phyloP scores from a whole-genome alignment of 164 flowering plant species.

The Cinnamomum chago region DNA sequence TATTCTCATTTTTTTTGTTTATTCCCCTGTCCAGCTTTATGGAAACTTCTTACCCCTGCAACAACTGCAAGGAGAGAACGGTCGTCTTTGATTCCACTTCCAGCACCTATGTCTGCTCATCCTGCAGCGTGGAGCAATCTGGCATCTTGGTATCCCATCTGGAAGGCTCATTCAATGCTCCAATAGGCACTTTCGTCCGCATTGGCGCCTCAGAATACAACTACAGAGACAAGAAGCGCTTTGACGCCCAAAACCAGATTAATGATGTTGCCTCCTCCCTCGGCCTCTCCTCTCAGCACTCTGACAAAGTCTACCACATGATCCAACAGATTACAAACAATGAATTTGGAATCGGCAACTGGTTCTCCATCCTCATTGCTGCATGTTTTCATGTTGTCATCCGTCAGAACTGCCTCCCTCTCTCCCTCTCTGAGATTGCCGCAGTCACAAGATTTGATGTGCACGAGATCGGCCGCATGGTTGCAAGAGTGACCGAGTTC shows the following conservation, averaged over 20 bases:
- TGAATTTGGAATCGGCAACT: slow-evolving; percentile 62
- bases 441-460: slow-evolving; percentile 39
- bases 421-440: slow-evolving; percentile 49
- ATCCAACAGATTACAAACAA: slow-evolving; percentile 51
- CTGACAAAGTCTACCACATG: slow-evolving; percentile 40
- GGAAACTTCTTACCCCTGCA: slow-evolving; percentile 24
- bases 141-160: slow-evolving; percentile 42
- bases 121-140: slow-evolving; percentile 46
- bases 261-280: slow-evolving; percentile 33
- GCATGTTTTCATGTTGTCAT: slow-evolving; percentile 66
- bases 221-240: slow-evolving; percentile 50
- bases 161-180: slow-evolving; percentile 41
- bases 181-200: slow-evolving; percentile 50
- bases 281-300: slow-evolving; percentile 24
- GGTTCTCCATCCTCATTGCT: slow-evolving; percentile 69
- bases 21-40: too few species aligned
- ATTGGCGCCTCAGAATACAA: slow-evolving; percentile 21
- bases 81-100: slow-evolving; percentile 40
- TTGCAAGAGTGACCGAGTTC: slow-evolving; percentile 49
- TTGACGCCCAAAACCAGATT: slow-evolving; percentile 42
- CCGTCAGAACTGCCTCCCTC: slow-evolving; percentile 34
- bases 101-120: slow-evolving; percentile 35
- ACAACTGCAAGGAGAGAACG: slow-evolving; percentile 28
- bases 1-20: too few species aligned
- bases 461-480: slow-evolving; percentile 69